These are phyloP conservation scores for Aspergillus sp. DNA, from an alignment of 2,329 filamentous ascomycete genomes.

Conservation along the genomic window DNA sequence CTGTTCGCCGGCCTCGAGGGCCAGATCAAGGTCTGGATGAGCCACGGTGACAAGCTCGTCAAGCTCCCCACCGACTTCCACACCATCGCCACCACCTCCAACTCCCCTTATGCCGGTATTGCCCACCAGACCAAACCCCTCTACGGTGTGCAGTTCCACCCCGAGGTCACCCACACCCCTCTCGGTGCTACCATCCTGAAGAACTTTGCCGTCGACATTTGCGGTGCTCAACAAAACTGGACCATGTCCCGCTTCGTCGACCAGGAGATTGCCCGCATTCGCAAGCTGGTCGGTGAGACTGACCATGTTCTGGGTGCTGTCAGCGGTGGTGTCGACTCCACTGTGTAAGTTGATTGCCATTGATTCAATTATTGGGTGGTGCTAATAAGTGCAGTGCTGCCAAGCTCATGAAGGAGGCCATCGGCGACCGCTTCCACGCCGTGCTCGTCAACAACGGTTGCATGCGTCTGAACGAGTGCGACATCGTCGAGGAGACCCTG, in stretches of 20 bases:
- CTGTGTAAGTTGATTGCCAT: conserved; percentile 55
- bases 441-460: conserved; percentile 84
- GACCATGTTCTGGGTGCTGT: conserved; percentile 82
- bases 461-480: conserved; percentile 82
- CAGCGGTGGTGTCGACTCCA: conserved; percentile 84
- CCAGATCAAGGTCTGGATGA: conserved; percentile 77
- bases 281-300: conserved; percentile 75
- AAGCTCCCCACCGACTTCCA: conserved; percentile 72
- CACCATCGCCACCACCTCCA: conserved; percentile 72
- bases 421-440: conserved; percentile 81
- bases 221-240: conserved; percentile 75
- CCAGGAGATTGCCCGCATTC: conserved; percentile 77
- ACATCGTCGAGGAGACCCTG: conserved; percentile 78
- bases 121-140: conserved; percentile 62
- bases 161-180: conserved; percentile 68
- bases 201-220: conserved; percentile 86
- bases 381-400: conserved; percentile 54
- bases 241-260: conserved; percentile 81
- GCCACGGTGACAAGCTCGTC: conserved; percentile 82
- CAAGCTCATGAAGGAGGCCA: conserved; percentile 82
- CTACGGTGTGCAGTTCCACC: conserved; percentile 86
- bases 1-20: conserved; percentile 78
- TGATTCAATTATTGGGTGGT: neutral
- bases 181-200: conserved; percentile 64
- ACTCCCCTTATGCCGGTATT: conserved; percentile 76